Evolutionary conservation across 2,329 filamentous ascomycete genomes (phyloP).

Genomic region (Exserohilum rostratum): DNA sequence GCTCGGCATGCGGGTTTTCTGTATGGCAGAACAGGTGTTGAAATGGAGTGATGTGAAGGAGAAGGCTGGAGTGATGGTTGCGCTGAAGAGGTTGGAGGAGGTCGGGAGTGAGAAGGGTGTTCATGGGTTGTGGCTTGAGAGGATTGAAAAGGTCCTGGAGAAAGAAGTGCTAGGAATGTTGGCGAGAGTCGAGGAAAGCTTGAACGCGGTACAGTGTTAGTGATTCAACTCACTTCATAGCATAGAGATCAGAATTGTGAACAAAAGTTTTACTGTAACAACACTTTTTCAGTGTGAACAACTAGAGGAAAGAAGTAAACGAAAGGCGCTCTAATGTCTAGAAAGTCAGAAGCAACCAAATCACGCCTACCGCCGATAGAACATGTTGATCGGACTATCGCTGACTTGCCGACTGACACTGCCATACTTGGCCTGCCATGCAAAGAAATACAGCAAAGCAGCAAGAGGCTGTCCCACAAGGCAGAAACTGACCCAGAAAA

Average conservation of each 20-base stretch:
- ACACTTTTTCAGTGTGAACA: background rate
- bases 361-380: slow-evolving; percentile 22
- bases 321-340: background rate
- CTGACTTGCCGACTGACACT: slow-evolving; percentile 63
- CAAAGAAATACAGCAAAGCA: slow-evolving; percentile 93
- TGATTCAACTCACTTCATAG: background rate
- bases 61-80: slow-evolving; percentile 29
- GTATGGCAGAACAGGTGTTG: slow-evolving; percentile 50
- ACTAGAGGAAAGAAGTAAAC: background rate
- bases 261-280: background rate
- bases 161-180: slow-evolving; percentile 20
- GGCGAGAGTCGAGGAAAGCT: slow-evolving; percentile 7
- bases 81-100: slow-evolving; percentile 35
- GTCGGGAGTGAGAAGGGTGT: slow-evolving; percentile 27
- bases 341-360: background rate
- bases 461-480: slow-evolving; percentile 93
- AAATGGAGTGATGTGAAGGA: slow-evolving; percentile 24
- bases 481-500: slow-evolving; percentile 97
- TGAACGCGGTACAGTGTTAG: background rate
- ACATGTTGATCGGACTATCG: slow-evolving; percentile 31
- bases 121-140: slow-evolving; percentile 48
- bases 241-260: background rate
- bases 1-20: slow-evolving; percentile 57
- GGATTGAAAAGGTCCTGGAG: slow-evolving; percentile 42
- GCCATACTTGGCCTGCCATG: slow-evolving; percentile 97